Evolutionary conservation across 2,329 filamentous ascomycete genomes (phyloP).

Genomic region (Trichoderma cornu-damae): DNA sequence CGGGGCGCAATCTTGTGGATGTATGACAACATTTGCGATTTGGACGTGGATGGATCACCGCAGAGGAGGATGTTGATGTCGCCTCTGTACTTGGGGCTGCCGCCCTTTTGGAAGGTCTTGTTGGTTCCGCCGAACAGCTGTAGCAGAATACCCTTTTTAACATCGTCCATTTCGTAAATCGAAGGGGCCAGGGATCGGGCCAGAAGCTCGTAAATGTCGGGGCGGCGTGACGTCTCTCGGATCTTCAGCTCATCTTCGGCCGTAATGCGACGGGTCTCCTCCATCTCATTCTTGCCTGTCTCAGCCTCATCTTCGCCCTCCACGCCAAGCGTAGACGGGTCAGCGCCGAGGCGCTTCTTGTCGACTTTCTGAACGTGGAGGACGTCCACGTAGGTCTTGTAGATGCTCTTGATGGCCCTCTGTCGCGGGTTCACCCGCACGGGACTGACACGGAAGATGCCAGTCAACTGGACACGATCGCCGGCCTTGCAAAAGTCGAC

Average conservation of each 20-base stretch:
- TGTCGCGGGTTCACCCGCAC: conserved; percentile 92
- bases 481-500: conserved; percentile 98
- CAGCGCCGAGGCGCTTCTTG: conserved; percentile 87
- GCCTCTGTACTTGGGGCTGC: conserved; percentile 89
- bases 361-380: conserved; percentile 95
- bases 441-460: conserved; percentile 92
- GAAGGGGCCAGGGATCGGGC: conserved; percentile 88
- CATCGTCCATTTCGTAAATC: conserved; percentile 96
- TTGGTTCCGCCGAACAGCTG: conserved; percentile 97
- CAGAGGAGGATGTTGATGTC: conserved; percentile 97
- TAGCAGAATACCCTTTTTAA: conserved; percentile 96
- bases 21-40: conserved; percentile 91
- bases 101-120: conserved; percentile 95
- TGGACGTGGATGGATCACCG: conserved; percentile 92
- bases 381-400: conserved; percentile 97
- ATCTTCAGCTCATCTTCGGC: conserved; percentile 90
- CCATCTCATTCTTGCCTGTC: conserved; percentile 66
- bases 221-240: conserved; percentile 67
- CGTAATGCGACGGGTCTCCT: conserved; percentile 77
- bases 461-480: conserved; percentile 91
- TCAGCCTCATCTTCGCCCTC: conserved; percentile 62
- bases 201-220: conserved; percentile 90
- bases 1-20: conserved; percentile 97
- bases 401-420: conserved; percentile 86
- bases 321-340: conserved; percentile 80